Evolutionary conservation across 106 monocot species (phyloP).

Genomic region (Dendrobium huoshanense): DNA sequence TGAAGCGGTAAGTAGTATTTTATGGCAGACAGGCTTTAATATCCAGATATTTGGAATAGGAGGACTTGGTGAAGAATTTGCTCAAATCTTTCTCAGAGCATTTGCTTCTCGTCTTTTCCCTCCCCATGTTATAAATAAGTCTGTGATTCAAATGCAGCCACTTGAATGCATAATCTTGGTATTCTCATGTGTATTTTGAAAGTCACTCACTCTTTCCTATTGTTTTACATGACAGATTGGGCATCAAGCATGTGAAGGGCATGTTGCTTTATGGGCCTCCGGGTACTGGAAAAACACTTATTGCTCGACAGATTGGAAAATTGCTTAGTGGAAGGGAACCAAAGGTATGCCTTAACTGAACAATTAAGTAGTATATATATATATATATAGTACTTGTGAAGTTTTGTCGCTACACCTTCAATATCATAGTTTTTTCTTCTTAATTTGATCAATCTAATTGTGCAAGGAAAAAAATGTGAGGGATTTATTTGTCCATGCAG

Average conservation of each 20-base stretch:
- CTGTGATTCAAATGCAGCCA: not conserved
- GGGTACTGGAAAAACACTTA: slow-evolving; percentile 97
- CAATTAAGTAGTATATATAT: not conserved
- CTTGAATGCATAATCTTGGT: not conserved
- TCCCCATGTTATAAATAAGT: slow-evolving; percentile 84
- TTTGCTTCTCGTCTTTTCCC: slow-evolving; percentile 98
- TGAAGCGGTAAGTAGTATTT: slow-evolving; percentile 52
- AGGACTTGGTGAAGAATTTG: slow-evolving; percentile 86
- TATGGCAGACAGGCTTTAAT: slow-evolving; percentile 89
- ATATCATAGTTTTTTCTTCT: not conserved
- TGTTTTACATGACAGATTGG: slow-evolving; percentile 24
- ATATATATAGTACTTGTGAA: not conserved
- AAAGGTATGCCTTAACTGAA: slow-evolving; percentile 46
- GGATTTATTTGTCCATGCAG: slow-evolving; percentile 99
- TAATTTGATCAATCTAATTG: not conserved
- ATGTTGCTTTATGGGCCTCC: slow-evolving; percentile 97
- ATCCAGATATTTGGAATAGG: slow-evolving; percentile 90
- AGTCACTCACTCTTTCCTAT: slow-evolving; percentile 11
- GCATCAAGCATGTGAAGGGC: slow-evolving; percentile 12
- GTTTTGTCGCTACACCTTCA: not conserved
- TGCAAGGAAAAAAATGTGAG: slow-evolving; percentile 60
- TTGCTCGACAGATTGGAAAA: slow-evolving; percentile 98
- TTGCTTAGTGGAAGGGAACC: slow-evolving; percentile 92
- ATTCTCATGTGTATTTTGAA: not conserved
- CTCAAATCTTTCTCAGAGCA: slow-evolving; percentile 92